Percentiles rank a stretch among this genome's conserved stretches.
Conservation (phyloP, 2,329 filamentous ascomycete species). For the Talaromyces islandicus region DNA sequence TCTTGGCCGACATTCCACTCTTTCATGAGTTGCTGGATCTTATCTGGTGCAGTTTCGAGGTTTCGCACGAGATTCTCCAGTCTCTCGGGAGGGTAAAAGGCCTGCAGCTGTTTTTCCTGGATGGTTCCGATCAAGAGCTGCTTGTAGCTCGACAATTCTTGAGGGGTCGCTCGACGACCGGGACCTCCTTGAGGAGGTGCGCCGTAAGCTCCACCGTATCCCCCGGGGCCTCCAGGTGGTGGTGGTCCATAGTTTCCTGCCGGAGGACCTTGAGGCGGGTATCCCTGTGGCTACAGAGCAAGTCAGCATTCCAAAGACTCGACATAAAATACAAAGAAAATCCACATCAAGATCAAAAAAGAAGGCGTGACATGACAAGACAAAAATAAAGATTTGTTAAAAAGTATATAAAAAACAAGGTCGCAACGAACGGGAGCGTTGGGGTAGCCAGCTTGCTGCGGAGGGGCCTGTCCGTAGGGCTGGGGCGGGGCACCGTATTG, state of each 20-base stretch:
- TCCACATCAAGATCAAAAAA: background rate
- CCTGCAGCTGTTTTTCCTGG: slow-evolving; percentile 55
- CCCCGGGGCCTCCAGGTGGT: slow-evolving; percentile 20
- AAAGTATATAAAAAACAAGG: too few relatives aligned
- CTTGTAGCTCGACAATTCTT: slow-evolving; percentile 51
- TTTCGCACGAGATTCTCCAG: slow-evolving; percentile 26
- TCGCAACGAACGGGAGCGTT: slow-evolving; percentile 15
- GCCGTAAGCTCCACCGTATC: slow-evolving; percentile 18
- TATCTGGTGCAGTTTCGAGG: slow-evolving; percentile 29
- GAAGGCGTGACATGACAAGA: too few relatives aligned
- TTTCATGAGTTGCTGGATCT: slow-evolving; percentile 51
- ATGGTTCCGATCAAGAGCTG: slow-evolving; percentile 51
- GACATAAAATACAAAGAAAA: background rate
- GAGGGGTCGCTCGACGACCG: slow-evolving; percentile 35
- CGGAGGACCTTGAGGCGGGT: slow-evolving; percentile 24
- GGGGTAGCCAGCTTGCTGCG: slow-evolving; percentile 23
- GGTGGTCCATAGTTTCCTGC: slow-evolving; percentile 12
- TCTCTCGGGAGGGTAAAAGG: slow-evolving; percentile 53
- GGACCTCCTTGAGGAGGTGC: slow-evolving; percentile 21
- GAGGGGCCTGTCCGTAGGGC: slow-evolving; percentile 25
- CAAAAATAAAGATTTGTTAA: too few relatives aligned
- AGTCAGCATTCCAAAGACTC: slow-evolving; percentile 6
- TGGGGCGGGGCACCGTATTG: slow-evolving; percentile 23
- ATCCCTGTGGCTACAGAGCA: slow-evolving; percentile 1
- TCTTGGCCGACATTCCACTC: slow-evolving; percentile 54